Base-by-base conservation (phyloP, 768 basidiomycete species). In the Hygrophorus pudorinus region DNA sequence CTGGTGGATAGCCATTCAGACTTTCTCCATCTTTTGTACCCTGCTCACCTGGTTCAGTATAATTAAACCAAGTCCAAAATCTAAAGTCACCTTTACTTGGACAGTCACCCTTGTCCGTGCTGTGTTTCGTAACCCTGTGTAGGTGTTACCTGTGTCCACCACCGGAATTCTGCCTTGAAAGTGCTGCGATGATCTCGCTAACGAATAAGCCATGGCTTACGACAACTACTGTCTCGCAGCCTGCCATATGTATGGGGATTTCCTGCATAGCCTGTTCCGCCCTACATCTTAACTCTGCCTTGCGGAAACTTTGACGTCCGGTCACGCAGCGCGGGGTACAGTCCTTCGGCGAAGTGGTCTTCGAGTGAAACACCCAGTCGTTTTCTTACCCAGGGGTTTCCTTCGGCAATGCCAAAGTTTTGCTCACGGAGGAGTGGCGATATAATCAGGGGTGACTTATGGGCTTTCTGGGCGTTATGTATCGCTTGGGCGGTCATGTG, bases 151-250 rank as follows among this genome's bases (percentile, higher is more conserved):
- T 42, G 50, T 53, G n/a, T 51, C 51, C 38, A 55, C 53, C 1
- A 46, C 59, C 31, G 51, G 53, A 60, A 48, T 67, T 65, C 49
- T 59, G 65, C 51, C 59, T 67, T 45, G 76, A 50, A 35, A 86
- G 57, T 20, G 71, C 70, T 17, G 66, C 64, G 3, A 85, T 56
- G 11, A 82, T 59, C 59, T 81, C 78, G 20, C 62, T 64, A 36
- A 88, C 81, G 58, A 78, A 79, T 16, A 85, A 52, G 0, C 87
- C 84, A 58, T 90, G 86, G 60, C 85, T 85, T 38, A 86, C 78
- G 31, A 88, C 52, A 1, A 76, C 83, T 18, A 87, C 57, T 63
- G 58, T 43, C 62, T 56, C 18, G 60, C 60, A 1, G 67, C 68
- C 16, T 66, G 54, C 56, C 59, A 49, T n/a, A 85, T 60, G 51